A percentile compares a stretch with the other conserved stretches of the same genome.
Conservation (phyloP, 352 stramenopile genomes). For the Phytophthora fragariaefolia region DNA sequence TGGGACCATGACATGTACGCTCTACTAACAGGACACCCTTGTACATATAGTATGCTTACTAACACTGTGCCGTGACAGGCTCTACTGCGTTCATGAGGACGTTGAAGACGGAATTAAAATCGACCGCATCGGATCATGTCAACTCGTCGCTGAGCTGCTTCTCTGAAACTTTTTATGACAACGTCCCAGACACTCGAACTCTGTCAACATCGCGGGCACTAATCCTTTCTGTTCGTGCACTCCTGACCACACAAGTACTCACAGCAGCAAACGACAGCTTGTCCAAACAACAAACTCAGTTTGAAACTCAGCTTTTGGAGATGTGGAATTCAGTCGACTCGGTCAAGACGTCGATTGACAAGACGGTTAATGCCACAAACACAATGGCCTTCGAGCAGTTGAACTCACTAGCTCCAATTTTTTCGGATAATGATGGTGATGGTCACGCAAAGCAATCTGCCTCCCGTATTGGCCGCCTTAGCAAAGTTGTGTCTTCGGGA, state of each 20-base stretch:
- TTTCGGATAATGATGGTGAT: conserved; percentile 27
- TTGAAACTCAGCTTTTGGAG: conserved; percentile 31
- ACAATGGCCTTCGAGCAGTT: conserved; percentile 24
- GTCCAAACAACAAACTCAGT: conserved; percentile 32
- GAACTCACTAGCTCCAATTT: conserved; percentile 34
- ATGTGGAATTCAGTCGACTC: conserved; percentile 41
- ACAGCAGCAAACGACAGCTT: conserved; percentile 24
- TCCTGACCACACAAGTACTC: conserved; percentile 36
- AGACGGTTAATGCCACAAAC: conserved; percentile 28
- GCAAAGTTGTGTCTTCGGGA: conserved; percentile 34
- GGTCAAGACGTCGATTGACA: conserved; percentile 35
- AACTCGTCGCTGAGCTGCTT: conserved; percentile 42
- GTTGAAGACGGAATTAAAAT: conserved; percentile 25
- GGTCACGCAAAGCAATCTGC: conserved; percentile 35
- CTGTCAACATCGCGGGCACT: conserved; percentile 34
- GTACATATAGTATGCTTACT: background rate
- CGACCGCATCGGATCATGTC: conserved; percentile 6
- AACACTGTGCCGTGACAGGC: conserved; percentile 19
- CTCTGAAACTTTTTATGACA: conserved; percentile 34
- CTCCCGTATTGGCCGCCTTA: conserved; percentile 34
- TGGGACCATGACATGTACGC: conserved; percentile 36
- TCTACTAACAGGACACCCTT: background rate
- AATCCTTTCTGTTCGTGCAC: conserved; percentile 36
- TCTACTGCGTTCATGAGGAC: conserved; percentile 29
- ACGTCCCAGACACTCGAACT: conserved; percentile 24